phyloP scores from a whole-genome alignment of 140 eudicot species.

The Erigeron philadelphicus region DNA sequence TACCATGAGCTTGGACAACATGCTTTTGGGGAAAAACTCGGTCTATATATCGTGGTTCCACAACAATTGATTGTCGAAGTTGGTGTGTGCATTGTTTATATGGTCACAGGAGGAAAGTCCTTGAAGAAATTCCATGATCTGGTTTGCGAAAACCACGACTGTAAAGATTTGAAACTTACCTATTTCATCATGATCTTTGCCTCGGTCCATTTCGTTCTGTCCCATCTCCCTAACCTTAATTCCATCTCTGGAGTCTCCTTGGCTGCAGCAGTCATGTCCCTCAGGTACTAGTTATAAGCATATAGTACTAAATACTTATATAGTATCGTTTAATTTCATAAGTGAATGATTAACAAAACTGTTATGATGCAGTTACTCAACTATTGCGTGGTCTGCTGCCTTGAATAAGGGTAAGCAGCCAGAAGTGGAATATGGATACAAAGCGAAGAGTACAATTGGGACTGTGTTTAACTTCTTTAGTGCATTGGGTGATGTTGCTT shows the following conservation, averaged over 20 bases:
- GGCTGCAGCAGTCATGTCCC: constrained; percentile 70
- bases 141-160: constrained; percentile 31
- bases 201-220: constrained; percentile 60
- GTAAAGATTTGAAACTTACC: constrained; percentile 51
- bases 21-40: constrained; percentile 69
- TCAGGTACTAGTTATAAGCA: constrained; percentile 31
- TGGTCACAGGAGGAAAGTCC: constrained; percentile 64
- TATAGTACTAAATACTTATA: too few relatives aligned
- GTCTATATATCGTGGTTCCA: constrained; percentile 66
- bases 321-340: too few relatives aligned
- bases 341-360: constrained; percentile 10
- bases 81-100: constrained; percentile 54
- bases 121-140: constrained; percentile 40
- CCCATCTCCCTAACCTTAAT: constrained; percentile 66
- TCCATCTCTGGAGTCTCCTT: constrained; percentile 61
- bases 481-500: constrained; percentile 72
- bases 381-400: constrained; percentile 65
- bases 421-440: constrained; percentile 49
- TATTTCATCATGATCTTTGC: constrained; percentile 71
- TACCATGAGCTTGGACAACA: constrained; percentile 72
- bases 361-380: constrained; percentile 47
- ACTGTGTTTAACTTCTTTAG: constrained; percentile 57
- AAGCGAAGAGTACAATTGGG: constrained; percentile 33
- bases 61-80: constrained; percentile 67
- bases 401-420: constrained; percentile 46